A percentile compares a stretch with the other conserved stretches of the same genome.
Evolutionary conservation across 1,284 basidiomycete genomes (phyloP).

Genomic region (Marasmius sp.): DNA sequence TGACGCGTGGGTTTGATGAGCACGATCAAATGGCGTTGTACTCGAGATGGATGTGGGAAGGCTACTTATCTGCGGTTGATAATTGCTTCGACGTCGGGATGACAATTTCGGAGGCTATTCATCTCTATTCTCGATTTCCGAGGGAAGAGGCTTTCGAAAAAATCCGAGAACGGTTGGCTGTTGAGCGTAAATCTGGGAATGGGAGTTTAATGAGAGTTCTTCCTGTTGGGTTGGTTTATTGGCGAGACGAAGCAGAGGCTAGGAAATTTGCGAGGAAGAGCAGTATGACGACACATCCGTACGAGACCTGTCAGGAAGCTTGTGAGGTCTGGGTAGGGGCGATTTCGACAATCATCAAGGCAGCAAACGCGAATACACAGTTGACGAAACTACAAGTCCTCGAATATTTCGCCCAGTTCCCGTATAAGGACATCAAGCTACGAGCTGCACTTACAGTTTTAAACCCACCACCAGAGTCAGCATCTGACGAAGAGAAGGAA

Average conservation of each 20-base stretch:
- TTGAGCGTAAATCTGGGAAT: slow-evolving; percentile 31
- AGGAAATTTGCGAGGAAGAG: slow-evolving; percentile 33
- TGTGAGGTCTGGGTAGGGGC: slow-evolving; percentile 38
- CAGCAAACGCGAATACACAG: slow-evolving; percentile 1
- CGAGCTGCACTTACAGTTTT: slow-evolving; percentile 29
- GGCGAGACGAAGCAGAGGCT: slow-evolving; percentile 29
- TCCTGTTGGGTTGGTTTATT: slow-evolving; percentile 40
- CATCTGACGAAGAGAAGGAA: slow-evolving; percentile 24
- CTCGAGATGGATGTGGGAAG: slow-evolving; percentile 30
- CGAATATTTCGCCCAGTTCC: not conserved
- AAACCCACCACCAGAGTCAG: slow-evolving; percentile 12
- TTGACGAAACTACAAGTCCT: slow-evolving; percentile 19
- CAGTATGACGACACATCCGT: slow-evolving; percentile 41
- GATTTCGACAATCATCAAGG: slow-evolving; percentile 32
- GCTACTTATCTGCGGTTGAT: slow-evolving; percentile 36
- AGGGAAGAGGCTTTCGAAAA: slow-evolving; percentile 21
- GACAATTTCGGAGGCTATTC: slow-evolving; percentile 31
- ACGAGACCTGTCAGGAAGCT: slow-evolving; percentile 36
- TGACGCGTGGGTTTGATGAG: slow-evolving; percentile 38
- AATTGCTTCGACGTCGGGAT: slow-evolving; percentile 41
- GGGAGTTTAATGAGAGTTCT: slow-evolving; percentile 43
- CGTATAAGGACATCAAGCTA: slow-evolving; percentile 24
- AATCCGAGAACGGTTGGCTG: slow-evolving; percentile 27
- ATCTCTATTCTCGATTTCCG: slow-evolving; percentile 20
- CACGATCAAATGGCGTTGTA: slow-evolving; percentile 37